A percentile compares a stretch with the other conserved stretches of the same genome.
Conservation (phyloP, 495 filamentous ascomycete genomes). For the Xylaria venustula region DNA sequence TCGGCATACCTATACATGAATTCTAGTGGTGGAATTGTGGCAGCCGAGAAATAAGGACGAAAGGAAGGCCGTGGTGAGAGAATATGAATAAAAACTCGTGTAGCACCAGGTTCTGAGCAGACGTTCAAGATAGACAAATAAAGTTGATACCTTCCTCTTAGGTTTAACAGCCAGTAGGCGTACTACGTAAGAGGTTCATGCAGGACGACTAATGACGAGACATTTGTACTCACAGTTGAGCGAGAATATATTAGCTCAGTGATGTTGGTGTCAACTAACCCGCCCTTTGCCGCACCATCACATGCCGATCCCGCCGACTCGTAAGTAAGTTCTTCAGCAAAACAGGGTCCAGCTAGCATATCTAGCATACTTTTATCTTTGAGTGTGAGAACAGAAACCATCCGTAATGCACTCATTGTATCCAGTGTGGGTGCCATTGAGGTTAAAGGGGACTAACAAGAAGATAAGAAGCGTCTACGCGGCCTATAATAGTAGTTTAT, state of each 20-base stretch:
- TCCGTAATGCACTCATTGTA: background rate
- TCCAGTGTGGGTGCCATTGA: background rate
- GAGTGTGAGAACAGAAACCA: background rate
- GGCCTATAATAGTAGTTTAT: background rate
- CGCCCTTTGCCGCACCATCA: background rate
- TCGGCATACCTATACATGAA: no score
- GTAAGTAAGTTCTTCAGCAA: background rate
- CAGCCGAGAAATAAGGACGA: no score
- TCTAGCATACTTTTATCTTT: no score
- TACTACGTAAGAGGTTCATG: background rate
- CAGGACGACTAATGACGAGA: background rate
- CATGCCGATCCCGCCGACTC: background rate
- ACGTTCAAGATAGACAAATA: background rate
- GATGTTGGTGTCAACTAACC: no score
- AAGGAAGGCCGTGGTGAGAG: no score
- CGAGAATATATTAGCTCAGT: no score
- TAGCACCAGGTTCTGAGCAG: no score
- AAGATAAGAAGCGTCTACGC: background rate
- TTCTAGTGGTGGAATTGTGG: no score
- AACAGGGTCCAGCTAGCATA: no score
- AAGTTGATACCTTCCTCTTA: background rate
- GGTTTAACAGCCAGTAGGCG: background rate
- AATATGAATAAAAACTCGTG: no score
- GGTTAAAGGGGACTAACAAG: background rate
- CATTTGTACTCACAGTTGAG: no score